Evolutionary conservation across 1,139 yeast species (phyloP).

Genomic region (Pichia sp.): DNA sequence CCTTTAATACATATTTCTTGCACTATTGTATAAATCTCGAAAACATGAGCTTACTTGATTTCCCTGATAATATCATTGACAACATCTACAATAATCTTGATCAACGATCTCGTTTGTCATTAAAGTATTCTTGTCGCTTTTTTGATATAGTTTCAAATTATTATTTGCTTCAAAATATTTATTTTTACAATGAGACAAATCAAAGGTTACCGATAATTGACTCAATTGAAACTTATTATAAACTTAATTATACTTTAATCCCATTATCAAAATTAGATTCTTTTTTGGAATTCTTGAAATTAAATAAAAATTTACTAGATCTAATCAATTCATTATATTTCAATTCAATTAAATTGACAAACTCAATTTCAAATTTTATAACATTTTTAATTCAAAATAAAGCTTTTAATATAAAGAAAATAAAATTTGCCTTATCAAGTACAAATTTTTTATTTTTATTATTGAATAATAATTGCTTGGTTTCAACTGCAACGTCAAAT

Average conservation of each 20-base stretch:
- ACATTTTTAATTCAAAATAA: neutral
- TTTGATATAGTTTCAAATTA: slow-evolving; percentile 1
- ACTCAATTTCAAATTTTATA: neutral
- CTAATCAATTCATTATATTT: neutral
- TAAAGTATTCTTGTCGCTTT: slow-evolving; percentile 5
- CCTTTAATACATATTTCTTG: neutral
- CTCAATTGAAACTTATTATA: no score
- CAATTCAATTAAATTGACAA: neutral
- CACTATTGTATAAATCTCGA: neutral
- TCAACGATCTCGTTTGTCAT: neutral
- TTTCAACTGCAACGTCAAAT: no score
- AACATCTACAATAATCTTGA: slow-evolving; percentile 1
- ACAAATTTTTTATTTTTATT: neutral
- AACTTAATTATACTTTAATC: neutral
- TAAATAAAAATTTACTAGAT: neutral
- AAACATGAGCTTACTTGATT: slow-evolving; percentile 7
- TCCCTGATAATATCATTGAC: slow-evolving; percentile 11
- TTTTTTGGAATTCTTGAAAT: neutral
- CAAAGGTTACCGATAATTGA: neutral
- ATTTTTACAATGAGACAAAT: slow-evolving; percentile 4
- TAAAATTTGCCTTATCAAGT: neutral
- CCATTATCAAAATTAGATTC: slow-evolving; percentile 1
- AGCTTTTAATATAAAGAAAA: neutral
- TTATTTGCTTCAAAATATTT: slow-evolving; percentile 2
- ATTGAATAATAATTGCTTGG: neutral